Percentiles rank a stretch among this genome's conserved stretches.
phyloP scores from a whole-genome alignment of 306 rosid genomes.

The Prunus mongolica region DNA sequence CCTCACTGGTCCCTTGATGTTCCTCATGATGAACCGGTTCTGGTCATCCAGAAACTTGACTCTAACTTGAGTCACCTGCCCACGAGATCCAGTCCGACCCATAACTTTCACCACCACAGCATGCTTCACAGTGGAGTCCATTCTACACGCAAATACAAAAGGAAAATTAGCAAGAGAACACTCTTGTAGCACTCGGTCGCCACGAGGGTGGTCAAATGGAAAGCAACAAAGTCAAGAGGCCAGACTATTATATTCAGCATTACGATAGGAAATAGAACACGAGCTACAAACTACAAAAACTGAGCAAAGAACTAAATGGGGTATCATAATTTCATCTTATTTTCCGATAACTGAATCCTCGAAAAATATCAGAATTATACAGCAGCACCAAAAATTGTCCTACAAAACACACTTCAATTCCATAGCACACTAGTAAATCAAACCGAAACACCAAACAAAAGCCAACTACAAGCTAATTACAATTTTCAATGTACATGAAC shows the following conservation, averaged over 20 bases:
- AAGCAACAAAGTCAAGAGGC: background rate
- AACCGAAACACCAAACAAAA: too few relatives aligned
- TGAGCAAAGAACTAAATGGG: background rate
- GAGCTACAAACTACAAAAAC: background rate
- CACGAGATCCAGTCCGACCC: slow-evolving; percentile 54
- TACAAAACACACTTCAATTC: background rate
- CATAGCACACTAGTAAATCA: too few relatives aligned
- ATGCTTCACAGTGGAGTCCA: slow-evolving; percentile 43
- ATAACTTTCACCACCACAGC: slow-evolving; percentile 44
- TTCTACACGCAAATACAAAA: slow-evolving; percentile 17
- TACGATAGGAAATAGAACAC: background rate
- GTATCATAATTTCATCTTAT: background rate
- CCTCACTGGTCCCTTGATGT: slow-evolving; percentile 26
- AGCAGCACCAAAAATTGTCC: background rate
- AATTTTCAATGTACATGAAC: too few relatives aligned
- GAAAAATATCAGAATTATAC: background rate
- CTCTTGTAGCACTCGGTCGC: background rate
- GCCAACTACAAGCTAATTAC: too few relatives aligned
- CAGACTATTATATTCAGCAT: background rate
- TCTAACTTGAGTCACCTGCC: slow-evolving; percentile 54
- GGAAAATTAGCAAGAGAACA: background rate
- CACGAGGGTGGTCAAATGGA: background rate
- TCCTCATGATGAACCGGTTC: slow-evolving; percentile 46
- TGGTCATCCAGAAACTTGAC: slow-evolving; percentile 52
- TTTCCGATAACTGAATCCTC: background rate